Conservation (phyloP, 2,329 filamentous ascomycete genomes). For the Pyrenochaeta sp. region DNA sequence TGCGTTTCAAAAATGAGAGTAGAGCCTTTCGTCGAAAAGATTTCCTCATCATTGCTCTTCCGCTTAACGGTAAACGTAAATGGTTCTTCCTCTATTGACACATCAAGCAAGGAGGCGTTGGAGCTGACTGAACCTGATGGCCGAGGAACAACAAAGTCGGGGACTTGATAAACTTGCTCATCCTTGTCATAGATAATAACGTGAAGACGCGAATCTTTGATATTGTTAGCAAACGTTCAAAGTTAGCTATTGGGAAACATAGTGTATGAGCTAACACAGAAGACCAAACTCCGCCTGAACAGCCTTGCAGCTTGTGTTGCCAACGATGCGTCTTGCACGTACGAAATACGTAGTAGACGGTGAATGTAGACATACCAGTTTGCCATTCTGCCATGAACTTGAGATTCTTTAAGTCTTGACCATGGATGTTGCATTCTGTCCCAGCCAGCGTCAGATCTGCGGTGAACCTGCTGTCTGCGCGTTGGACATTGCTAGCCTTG, state of each 20-base stretch:
- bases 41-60: conserved; percentile 63
- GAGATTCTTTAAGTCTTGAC: conserved; percentile 63
- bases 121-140: conserved; percentile 52
- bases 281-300: neutral
- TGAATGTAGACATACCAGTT: conserved; percentile 54
- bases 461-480: conserved; percentile 64
- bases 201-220: conserved; percentile 70
- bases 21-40: conserved; percentile 75
- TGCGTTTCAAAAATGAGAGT: conserved; percentile 78
- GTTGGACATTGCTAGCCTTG: conserved; percentile 66
- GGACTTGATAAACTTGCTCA: conserved; percentile 77
- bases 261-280: neutral
- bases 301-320: neutral
- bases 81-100: conserved; percentile 63
- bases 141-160: conserved; percentile 73
- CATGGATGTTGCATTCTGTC: conserved; percentile 66
- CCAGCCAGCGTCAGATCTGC: conserved; percentile 77
- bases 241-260: neutral
- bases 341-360: neutral
- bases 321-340: neutral
- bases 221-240: conserved; percentile 3
- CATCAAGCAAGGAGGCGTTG: conserved; percentile 58
- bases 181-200: conserved; percentile 75
- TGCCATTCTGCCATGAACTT: conserved; percentile 68
- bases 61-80: conserved; percentile 73